Evolutionary conservation across 2,329 filamentous ascomycete species (phyloP).

Genomic region (Tolypocladium pustulatum): DNA sequence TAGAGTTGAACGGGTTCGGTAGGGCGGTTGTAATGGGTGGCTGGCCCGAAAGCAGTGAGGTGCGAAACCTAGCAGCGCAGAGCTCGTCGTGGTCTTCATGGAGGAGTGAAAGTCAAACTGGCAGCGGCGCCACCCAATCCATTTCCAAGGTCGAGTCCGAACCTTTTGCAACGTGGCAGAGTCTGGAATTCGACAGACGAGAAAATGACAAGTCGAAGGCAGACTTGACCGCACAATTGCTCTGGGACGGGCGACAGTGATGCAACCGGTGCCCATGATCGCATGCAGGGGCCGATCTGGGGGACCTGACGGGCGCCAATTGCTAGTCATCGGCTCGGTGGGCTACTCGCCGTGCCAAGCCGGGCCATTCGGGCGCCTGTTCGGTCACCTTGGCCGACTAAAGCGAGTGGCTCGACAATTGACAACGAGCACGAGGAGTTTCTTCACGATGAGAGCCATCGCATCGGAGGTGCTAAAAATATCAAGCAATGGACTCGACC

Average conservation of each 20-base stretch:
- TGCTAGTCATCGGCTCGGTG: neutral
- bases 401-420: neutral
- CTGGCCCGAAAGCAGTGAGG: neutral
- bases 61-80: neutral
- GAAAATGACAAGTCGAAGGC: neutral
- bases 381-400: neutral
- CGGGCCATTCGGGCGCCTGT: neutral
- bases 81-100: neutral
- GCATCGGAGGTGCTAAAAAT: neutral
- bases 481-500: neutral
- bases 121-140: neutral
- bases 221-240: neutral
- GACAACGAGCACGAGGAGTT: neutral
- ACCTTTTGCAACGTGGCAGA: neutral
- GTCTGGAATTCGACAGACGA: neutral
- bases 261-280: neutral
- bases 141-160: neutral
- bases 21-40: neutral
- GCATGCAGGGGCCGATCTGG: neutral
- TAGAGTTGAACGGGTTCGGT: slow-evolving; percentile 1
- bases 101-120: neutral
- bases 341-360: neutral
- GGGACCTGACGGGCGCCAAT: neutral
- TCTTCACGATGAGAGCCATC: neutral
- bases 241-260: neutral